Conservation (phyloP, 306 rosid genomes). For the Trifolium pratense region DNA sequence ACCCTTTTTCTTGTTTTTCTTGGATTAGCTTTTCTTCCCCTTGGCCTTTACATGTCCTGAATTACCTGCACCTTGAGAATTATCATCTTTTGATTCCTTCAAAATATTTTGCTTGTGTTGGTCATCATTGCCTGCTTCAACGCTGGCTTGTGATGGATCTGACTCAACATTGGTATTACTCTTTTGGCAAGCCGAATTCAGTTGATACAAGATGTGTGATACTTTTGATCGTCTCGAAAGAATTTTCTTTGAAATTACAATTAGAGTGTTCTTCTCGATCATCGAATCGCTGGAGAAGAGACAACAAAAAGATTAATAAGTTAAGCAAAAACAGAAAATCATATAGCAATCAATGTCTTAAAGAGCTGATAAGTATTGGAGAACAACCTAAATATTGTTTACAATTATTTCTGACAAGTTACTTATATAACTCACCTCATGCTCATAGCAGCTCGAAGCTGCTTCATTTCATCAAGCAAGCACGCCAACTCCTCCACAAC, state of each 20-base stretch:
- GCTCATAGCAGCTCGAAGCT: constrained; percentile 41
- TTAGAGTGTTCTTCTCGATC: constrained; percentile 1
- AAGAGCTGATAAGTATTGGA: not conserved
- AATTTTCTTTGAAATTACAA: constrained; percentile 14
- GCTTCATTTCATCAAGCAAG: constrained; percentile 45
- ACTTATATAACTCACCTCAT: constrained; percentile 39
- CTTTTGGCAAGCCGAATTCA: not conserved
- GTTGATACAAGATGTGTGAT: not conserved
- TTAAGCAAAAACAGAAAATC: not conserved
- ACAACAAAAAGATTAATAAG: not conserved
- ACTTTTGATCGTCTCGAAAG: constrained; percentile 13
- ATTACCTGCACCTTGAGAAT: constrained; percentile 10
- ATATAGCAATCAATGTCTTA: not conserved
- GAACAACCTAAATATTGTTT: no score
- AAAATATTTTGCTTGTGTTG: not conserved
- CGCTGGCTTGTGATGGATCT: constrained; percentile 31
- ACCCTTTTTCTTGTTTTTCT: constrained; percentile 35
- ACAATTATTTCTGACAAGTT: not conserved
- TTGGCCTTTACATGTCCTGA: constrained; percentile 24
- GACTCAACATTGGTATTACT: not conserved
- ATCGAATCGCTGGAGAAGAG: constrained; percentile 2
- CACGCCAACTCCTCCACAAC: not conserved
- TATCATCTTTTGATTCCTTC: constrained; percentile 34
- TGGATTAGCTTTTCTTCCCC: constrained; percentile 35
- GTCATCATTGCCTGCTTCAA: constrained; percentile 22